phyloP scores from a whole-genome alignment of 306 rosid genomes.

The Malus sylvestris region DNA sequence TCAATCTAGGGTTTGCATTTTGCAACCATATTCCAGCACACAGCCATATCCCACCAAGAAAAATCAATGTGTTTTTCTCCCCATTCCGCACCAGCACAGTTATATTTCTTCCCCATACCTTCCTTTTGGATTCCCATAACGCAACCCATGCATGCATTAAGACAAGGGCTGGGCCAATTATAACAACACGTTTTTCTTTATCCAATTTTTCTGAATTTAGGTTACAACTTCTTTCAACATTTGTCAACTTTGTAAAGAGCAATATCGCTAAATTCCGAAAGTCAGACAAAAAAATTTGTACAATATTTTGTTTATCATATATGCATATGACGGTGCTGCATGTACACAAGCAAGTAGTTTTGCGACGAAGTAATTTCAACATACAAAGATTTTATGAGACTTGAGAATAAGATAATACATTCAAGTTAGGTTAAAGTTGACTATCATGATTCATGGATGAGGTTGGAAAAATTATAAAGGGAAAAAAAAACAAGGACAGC shows the following conservation, averaged over 20 bases:
- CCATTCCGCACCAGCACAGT: neutral
- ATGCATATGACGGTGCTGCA: too few relatives aligned
- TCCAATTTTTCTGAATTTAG: neutral
- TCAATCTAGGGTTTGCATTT: neutral
- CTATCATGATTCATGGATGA: neutral
- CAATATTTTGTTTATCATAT: too few relatives aligned
- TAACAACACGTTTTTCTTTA: neutral
- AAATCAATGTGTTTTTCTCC: neutral
- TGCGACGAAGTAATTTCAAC: too few relatives aligned
- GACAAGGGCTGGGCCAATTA: neutral
- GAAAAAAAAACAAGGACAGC: neutral
- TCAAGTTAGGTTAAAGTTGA: neutral
- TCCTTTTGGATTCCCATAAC: neutral
- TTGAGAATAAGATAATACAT: too few relatives aligned
- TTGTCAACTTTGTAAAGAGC: neutral
- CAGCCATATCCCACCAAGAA: neutral
- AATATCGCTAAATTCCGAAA: too few relatives aligned
- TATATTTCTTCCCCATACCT: neutral
- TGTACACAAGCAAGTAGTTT: too few relatives aligned
- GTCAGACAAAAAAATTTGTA: too few relatives aligned
- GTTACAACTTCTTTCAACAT: neutral
- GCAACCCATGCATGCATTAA: neutral
- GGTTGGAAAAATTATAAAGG: neutral
- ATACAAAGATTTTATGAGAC: too few relatives aligned
- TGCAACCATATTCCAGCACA: neutral